Base-by-base conservation (phyloP, 352 stramenopile genomes). In the Pythium chondricola region DNA sequence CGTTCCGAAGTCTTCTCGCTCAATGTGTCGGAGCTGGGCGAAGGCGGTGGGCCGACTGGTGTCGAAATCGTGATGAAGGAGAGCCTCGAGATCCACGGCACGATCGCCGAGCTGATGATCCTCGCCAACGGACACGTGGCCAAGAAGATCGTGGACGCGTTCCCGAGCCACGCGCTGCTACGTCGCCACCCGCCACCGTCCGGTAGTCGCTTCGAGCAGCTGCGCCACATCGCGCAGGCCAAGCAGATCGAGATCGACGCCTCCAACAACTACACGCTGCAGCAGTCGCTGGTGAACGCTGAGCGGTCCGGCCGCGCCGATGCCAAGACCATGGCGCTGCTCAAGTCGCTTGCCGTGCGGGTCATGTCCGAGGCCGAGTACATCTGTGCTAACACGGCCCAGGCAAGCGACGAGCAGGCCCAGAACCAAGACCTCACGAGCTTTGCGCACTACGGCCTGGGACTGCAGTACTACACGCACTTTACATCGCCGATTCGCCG, bases 361-460 rank as follows among this genome's bases (percentile, higher is more conserved):
- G 88, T 93, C 14, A 98, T 98, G 92, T 93, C 88, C n/a, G 86
- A 98, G 54, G 92, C 92, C 17, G 83, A 95, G 62, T 98, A 98
- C 56, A 69, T 97, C 26, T 96, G 80, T 21, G 86, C 86, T 6
- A 83, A 65, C 31, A 70, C 78, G 17, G 74, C 66, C 14, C 58
- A 84, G 43, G 58, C 66, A 16, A 52, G 33, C 0, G 13, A 20
- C 4, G 59, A 61, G n/a, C 59, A 65, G 8, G 46, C 47, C 3
- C 29, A 49, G 49, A 82, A 82, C 24, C 52, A 63, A 9, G 72
- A 85, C 47, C 48, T 62, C 17, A 85, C 74, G 32, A 69, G 63
- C 17, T 90, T 93, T 51, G 78, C 73, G 6, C 83, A 96, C 59
- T 96, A 96, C 49, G 87, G 85, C 17, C 69, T 96, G 17, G 87